Evolutionary conservation across 495 filamentous ascomycete species (phyloP).

Genomic region (Aspergillus nanangensis): DNA sequence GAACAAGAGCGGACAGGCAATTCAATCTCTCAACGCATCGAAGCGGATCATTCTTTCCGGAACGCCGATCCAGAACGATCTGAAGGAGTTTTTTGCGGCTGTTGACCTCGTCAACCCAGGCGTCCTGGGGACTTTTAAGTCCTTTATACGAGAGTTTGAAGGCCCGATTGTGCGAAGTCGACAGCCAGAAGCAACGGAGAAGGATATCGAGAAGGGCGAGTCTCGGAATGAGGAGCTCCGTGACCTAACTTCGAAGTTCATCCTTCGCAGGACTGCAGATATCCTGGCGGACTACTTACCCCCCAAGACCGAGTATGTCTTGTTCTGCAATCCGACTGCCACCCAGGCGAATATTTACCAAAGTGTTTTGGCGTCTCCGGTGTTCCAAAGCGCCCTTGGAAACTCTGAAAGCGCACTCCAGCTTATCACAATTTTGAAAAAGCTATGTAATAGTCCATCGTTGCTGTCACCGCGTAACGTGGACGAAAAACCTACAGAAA

Average conservation of each 20-base stretch:
- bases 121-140: slow-evolving; percentile 60
- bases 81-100: slow-evolving; percentile 74
- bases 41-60: slow-evolving; percentile 69
- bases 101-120: slow-evolving; percentile 80
- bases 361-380: slow-evolving; percentile 62
- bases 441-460: slow-evolving; percentile 76
- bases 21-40: slow-evolving; percentile 64
- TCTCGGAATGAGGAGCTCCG: slow-evolving; percentile 64
- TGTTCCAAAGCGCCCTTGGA: slow-evolving; percentile 61
- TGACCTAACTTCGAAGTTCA: slow-evolving; percentile 64
- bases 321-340: slow-evolving; percentile 69
- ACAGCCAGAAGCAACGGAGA: slow-evolving; percentile 62
- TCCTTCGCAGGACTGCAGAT: slow-evolving; percentile 73
- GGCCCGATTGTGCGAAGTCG: slow-evolving; percentile 65
- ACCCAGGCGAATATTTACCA: slow-evolving; percentile 68
- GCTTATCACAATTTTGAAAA: slow-evolving; percentile 76
- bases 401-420: slow-evolving; percentile 66
- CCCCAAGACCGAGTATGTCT: slow-evolving; percentile 72
- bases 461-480: slow-evolving; percentile 49
- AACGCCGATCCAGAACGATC: slow-evolving; percentile 77
- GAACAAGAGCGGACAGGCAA: slow-evolving; percentile 75
- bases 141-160: slow-evolving; percentile 72
- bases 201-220: slow-evolving; percentile 72
- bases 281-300: slow-evolving; percentile 69
- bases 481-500: slow-evolving; percentile 31